Base-by-base conservation (phyloP, 306 rosid species). In the Acmispon strigosus region DNA sequence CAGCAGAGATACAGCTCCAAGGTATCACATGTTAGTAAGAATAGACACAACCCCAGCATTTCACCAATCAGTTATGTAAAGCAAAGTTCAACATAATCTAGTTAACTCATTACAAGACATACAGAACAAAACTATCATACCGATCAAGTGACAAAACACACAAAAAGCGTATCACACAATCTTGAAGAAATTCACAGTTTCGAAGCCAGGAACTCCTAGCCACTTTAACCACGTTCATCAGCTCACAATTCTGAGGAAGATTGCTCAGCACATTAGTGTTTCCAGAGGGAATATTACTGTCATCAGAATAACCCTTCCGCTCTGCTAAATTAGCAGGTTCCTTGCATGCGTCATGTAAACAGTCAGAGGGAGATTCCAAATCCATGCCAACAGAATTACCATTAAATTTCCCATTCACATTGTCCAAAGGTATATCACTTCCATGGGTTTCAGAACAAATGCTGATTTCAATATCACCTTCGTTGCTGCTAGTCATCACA, bases 71-170 rank as follows among this genome's bases (percentile, higher is more conserved):
- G 43, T 45, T 59, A 47, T 6, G 0, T 14, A 58, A 55, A 73
- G 9, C 22, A 29, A 59, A 10, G 41, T 72, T 62, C 53, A 51
- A 34, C 24, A 62, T 13, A 22, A 73, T 36, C 65, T 20, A 53
- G 34, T 14, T 32, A 32, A 61, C 64, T 54, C 57, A 51, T 43
- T 29, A 49, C 12, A 61, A 66, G 59, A 66, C 18, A 74, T 45
- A 66, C 13, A 65, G 14, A 66, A 70, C 22, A 58, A 62, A 56
- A 55, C 70, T 78, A 49, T 60, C 87, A 59, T 89, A 94, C 97
- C 98, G 97, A 68, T 94, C 97, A 16, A 94, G 86, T 34, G 96
- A 85, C 86, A 94, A 66, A 42, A 94, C 92, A 66, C 98, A 94
- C 78, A 94, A 81, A 74, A 94, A 81, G 57, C 98, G 97, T 58